phyloP scores from a whole-genome alignment of 1,139 yeast genomes.

The Geotrichum bryndzae region DNA sequence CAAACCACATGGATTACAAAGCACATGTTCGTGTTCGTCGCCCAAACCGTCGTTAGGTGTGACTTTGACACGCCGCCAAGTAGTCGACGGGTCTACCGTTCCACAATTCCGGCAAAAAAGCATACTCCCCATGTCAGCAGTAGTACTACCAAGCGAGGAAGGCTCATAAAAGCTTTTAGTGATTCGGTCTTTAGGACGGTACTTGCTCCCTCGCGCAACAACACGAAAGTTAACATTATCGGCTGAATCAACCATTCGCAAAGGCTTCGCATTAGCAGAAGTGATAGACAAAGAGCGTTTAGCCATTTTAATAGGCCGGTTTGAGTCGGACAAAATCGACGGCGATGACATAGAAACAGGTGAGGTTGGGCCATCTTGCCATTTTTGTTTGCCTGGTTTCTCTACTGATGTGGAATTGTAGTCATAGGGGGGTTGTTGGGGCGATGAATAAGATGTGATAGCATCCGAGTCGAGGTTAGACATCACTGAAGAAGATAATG shows the following conservation, averaged over 20 bases:
- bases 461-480: constrained; percentile 7
- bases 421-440: constrained; percentile 9
- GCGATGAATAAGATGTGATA: constrained; percentile 11
- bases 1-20: constrained; percentile 39
- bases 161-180: constrained; percentile 2
- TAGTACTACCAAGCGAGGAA: neutral
- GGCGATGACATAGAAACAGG: constrained; percentile 16
- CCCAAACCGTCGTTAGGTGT: constrained; percentile 1
- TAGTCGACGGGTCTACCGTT: constrained; percentile 31
- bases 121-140: neutral
- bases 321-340: neutral
- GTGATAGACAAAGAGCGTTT: constrained; percentile 13
- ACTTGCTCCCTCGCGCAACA: constrained; percentile 6
- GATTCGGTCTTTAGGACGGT: constrained; percentile 1
- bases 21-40: constrained; percentile 20
- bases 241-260: neutral
- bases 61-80: constrained; percentile 32
- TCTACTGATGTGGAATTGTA: neutral
- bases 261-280: neutral
- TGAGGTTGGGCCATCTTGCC: constrained; percentile 12
- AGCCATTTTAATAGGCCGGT: neutral
- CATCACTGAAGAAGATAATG: constrained; percentile 2
- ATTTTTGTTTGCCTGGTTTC: constrained; percentile 6
- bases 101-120: constrained; percentile 38
- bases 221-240: neutral